phyloP scores from a whole-genome alignment of 495 filamentous ascomycete genomes.

The Neurospora tetraspora region DNA sequence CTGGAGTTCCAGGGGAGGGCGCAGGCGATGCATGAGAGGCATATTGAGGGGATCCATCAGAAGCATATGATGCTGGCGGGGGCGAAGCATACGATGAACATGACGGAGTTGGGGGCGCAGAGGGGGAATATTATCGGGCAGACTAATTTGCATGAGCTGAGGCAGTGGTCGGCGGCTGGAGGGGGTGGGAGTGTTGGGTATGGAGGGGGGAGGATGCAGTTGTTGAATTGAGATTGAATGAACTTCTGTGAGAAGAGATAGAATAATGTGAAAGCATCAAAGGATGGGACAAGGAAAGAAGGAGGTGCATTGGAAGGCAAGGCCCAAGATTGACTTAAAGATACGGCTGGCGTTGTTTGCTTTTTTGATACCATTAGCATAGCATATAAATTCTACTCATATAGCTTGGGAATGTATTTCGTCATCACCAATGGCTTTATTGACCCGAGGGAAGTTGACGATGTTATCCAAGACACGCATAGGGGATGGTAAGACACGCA shows the following conservation, averaged over 20 bases:
- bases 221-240: background rate
- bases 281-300: too few relatives aligned
- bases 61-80: slow-evolving; percentile 2
- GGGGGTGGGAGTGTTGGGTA: background rate
- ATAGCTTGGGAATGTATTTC: background rate
- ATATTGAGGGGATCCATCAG: background rate
- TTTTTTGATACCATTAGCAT: background rate
- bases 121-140: slow-evolving; percentile 20
- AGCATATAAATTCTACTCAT: background rate
- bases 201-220: background rate
- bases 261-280: too few relatives aligned
- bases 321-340: background rate
- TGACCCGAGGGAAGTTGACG: background rate
- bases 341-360: background rate
- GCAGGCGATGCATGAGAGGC: background rate
- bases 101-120: slow-evolving; percentile 15
- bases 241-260: too few relatives aligned
- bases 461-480: background rate
- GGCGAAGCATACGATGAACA: slow-evolving; percentile 9
- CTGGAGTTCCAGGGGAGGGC: background rate
- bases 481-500: background rate
- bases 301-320: too few relatives aligned
- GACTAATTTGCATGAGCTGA: slow-evolving; percentile 17
- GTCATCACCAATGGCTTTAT: background rate
- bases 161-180: background rate